phyloP scores from a whole-genome alignment of 352 stramenopile genomes.

The Pythium graminicola region DNA sequence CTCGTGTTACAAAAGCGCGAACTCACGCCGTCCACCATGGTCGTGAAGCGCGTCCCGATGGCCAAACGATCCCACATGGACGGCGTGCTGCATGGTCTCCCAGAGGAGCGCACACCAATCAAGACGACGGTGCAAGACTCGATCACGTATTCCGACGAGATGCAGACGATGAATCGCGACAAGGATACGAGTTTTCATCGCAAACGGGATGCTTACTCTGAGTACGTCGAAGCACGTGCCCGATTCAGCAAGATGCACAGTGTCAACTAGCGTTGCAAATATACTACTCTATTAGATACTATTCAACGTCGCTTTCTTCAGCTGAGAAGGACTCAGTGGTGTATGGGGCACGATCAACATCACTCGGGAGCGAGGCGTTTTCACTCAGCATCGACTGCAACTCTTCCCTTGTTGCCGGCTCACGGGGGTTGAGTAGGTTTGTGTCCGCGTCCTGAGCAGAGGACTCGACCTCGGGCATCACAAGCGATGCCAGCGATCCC shows the following conservation, averaged over 20 bases:
- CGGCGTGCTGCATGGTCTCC: conserved; percentile 55
- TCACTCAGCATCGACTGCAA: conserved; percentile 21
- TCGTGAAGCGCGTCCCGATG: conserved; percentile 35
- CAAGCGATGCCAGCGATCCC: conserved; percentile 38
- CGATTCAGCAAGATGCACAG: conserved; percentile 89
- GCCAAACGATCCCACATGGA: conserved; percentile 79
- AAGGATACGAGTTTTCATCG: conserved; percentile 71
- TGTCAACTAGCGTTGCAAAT: conserved; percentile 42
- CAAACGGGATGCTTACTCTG: conserved; percentile 82
- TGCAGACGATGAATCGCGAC: conserved; percentile 68
- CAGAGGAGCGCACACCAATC: conserved; percentile 24
- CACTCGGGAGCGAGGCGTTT: conserved; percentile 17
- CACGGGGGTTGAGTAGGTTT: neutral
- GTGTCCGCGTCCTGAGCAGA: neutral
- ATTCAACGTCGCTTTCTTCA: no score
- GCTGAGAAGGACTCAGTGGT: no score
- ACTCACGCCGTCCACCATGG: conserved; percentile 11
- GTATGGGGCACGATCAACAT: no score
- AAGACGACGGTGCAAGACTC: conserved; percentile 42
- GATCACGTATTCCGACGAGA: conserved; percentile 64
- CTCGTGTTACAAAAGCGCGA: conserved; percentile 13
- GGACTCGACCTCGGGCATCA: conserved; percentile 5
- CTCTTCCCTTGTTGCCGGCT: conserved; percentile 14
- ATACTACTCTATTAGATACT: no score
- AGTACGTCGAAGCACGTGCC: conserved; percentile 82